Conservation (phyloP, 495 filamentous ascomycete genomes). For the Lasiosphaeria miniovina region DNA sequence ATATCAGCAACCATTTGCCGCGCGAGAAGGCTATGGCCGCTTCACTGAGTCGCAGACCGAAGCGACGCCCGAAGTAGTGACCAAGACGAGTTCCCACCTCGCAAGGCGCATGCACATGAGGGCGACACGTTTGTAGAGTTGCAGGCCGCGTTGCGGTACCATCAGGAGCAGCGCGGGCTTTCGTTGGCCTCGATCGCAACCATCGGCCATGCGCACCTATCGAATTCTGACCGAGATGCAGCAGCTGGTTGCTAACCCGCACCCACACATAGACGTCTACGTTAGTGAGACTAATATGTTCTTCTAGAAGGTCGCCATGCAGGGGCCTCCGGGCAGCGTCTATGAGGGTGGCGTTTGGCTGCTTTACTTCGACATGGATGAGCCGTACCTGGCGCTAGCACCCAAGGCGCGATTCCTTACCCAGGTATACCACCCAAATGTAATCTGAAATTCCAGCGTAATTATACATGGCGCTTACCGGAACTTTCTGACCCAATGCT, state of each 20-base stretch:
- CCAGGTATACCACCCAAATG: neutral
- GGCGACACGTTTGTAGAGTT: neutral
- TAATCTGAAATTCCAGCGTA: neutral
- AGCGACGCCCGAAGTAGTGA: neutral
- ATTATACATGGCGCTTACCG: neutral
- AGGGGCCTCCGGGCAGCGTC: neutral
- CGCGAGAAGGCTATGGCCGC: neutral
- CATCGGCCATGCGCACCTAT: neutral
- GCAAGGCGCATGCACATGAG: neutral
- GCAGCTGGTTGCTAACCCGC: neutral
- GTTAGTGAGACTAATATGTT: neutral
- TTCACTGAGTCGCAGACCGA: neutral
- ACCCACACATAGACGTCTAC: conserved; percentile 4
- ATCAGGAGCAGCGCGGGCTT: neutral
- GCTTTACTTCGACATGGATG: conserved; percentile 1
- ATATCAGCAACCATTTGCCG: neutral
- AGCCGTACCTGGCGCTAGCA: neutral
- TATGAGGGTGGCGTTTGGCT: neutral
- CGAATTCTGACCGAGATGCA: conserved; percentile 3
- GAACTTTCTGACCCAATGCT: too few relatives aligned
- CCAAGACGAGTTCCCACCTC: neutral
- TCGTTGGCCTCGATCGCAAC: neutral
- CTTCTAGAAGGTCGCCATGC: conserved; percentile 3
- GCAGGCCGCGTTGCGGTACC: neutral
- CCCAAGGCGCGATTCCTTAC: conserved; percentile 3